Evolutionary conservation across 2,329 filamentous ascomycete genomes (phyloP).

Genomic region (Fusarium udum): DNA sequence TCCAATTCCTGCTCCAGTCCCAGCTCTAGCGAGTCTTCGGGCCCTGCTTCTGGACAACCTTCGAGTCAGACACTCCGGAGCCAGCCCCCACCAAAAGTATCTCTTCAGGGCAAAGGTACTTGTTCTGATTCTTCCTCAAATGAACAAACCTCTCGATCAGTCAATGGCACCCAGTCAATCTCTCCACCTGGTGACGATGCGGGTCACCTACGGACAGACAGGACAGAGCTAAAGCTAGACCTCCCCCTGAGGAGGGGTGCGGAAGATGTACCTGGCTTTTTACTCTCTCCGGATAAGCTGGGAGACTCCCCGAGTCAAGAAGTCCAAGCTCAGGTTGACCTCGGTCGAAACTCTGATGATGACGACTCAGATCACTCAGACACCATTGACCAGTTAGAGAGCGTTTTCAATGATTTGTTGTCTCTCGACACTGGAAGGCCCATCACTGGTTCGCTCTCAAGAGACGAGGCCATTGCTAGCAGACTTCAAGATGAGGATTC

Average conservation of each 20-base stretch:
- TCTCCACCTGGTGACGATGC: background rate
- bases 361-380: background rate
- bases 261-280: background rate
- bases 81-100: constrained; percentile 6
- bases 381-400: background rate
- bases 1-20: background rate
- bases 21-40: background rate
- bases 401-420: background rate
- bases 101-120: background rate
- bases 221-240: background rate
- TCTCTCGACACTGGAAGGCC: background rate
- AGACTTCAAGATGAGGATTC: background rate
- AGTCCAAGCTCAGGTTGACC: background rate
- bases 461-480: background rate
- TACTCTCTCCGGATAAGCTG: background rate
- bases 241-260: background rate
- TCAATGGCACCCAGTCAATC: background rate
- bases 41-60: background rate
- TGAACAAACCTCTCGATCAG: background rate
- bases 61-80: background rate
- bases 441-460: background rate
- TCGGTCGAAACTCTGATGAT: background rate
- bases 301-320: background rate
- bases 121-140: background rate
- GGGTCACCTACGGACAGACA: background rate